These are phyloP conservation scores for Paramyrothecium roridum DNA, from an alignment of 2,329 filamentous ascomycete species.

Conservation along the genomic window DNA sequence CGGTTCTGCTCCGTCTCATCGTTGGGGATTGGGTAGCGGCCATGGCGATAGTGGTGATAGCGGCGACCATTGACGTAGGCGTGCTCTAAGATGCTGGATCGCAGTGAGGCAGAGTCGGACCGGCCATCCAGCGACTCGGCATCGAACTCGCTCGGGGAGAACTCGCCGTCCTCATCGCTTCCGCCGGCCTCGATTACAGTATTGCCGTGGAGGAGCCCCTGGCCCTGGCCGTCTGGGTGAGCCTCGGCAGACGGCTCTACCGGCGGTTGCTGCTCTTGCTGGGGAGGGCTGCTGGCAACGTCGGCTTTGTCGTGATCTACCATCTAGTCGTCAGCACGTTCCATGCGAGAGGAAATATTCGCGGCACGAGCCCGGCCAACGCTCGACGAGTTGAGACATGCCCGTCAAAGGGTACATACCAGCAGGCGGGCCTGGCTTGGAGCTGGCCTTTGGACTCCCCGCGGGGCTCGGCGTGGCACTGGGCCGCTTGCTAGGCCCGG, in stretches of 20 bases:
- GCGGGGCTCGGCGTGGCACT: background rate
- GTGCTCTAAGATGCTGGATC: conserved; percentile 29
- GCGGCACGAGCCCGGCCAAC: too few species aligned
- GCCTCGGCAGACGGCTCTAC: background rate
- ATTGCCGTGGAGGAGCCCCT: conserved; percentile 23
- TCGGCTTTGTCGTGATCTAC: background rate
- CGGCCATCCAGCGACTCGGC: conserved; percentile 17
- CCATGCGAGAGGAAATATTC: background rate
- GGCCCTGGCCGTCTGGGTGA: conserved; percentile 3
- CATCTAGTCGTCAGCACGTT: background rate
- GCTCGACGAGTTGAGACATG: too few species aligned
- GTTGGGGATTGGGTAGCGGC: conserved; percentile 37
- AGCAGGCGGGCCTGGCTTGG: background rate
- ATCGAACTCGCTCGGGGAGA: conserved; percentile 28
- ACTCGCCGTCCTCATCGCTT: conserved; percentile 29
- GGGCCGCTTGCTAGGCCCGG: background rate
- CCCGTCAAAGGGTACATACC: background rate
- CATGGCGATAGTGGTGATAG: conserved; percentile 33
- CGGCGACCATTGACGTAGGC: conserved; percentile 30
- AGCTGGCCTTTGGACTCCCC: background rate
- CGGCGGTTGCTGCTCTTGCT: background rate
- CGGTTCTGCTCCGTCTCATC: conserved; percentile 36
- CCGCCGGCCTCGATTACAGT: conserved; percentile 25
- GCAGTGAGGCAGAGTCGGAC: conserved; percentile 25
- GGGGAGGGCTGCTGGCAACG: background rate